A percentile compares a stretch with the other conserved stretches of the same genome.
phyloP scores from a whole-genome alignment of 2,329 filamentous ascomycete genomes.

The Verticillium albo-atrum region DNA sequence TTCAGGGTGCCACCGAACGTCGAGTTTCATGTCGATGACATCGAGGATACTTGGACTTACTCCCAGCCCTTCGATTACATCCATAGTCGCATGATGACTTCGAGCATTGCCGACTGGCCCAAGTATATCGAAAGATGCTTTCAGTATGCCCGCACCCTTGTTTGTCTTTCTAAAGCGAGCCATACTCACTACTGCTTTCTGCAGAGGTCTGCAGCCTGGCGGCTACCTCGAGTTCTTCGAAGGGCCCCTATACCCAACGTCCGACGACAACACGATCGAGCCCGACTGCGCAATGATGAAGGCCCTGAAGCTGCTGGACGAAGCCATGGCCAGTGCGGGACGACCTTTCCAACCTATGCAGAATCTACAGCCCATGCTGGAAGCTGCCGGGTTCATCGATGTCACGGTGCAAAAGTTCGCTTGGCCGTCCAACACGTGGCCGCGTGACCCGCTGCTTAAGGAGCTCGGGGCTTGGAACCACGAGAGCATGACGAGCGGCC shows the following conservation, averaged over 20 bases:
- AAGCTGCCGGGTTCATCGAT: too few relatives aligned
- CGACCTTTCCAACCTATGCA: background rate
- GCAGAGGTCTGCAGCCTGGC: slow-evolving; percentile 41
- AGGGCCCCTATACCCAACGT: slow-evolving; percentile 18
- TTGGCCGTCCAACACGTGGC: slow-evolving; percentile 39
- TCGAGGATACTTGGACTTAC: slow-evolving; percentile 46
- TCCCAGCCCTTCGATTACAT: slow-evolving; percentile 51
- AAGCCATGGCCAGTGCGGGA: too few relatives aligned
- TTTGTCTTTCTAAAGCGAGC: too few relatives aligned
- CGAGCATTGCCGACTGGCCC: slow-evolving; percentile 48
- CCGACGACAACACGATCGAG: slow-evolving; percentile 23
- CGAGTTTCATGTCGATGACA: slow-evolving; percentile 57
- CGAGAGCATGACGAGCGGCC: slow-evolving; percentile 24
- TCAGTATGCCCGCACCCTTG: too few relatives aligned
- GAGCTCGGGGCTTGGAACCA: slow-evolving; percentile 33
- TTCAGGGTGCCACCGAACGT: slow-evolving; percentile 51
- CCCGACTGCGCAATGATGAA: slow-evolving; percentile 22
- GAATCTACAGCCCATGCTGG: too few relatives aligned
- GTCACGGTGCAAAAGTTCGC: slow-evolving; percentile 17
- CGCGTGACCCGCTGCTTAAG: slow-evolving; percentile 38
- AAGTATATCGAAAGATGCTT: slow-evolving; percentile 35
- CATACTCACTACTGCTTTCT: too few relatives aligned
- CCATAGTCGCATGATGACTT: slow-evolving; percentile 49
- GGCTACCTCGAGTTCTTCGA: slow-evolving; percentile 35
- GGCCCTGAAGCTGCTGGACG: background rate